These are phyloP conservation scores for Diaporthe sp. DNA, from an alignment of 2,329 filamentous ascomycete species.

Conservation along the genomic window DNA sequence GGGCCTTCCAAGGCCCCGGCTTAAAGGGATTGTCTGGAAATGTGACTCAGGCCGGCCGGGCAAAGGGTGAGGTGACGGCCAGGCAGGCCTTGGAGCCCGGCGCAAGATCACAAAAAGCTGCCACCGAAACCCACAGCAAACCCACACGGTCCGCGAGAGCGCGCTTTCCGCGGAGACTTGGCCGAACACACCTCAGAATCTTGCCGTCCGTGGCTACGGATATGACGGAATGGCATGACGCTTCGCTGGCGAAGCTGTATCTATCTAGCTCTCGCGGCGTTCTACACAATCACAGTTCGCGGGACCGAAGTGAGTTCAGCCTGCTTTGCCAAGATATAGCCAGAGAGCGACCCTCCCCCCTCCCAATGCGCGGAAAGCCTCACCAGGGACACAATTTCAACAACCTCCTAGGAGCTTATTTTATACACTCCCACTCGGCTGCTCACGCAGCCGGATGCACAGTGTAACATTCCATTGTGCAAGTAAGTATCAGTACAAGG, in stretches of 20 bases:
- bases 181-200: not conserved
- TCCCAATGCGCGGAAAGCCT: too few species aligned
- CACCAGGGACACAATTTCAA: not conserved
- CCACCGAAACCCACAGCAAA: not conserved
- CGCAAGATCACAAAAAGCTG: not conserved
- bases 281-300: not conserved
- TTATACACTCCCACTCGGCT: not conserved
- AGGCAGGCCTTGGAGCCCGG: not conserved
- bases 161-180: not conserved
- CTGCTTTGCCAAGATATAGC: not conserved
- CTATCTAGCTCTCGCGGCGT: not conserved
- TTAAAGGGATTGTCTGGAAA: not conserved
- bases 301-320: too few species aligned
- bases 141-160: not conserved
- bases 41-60: not conserved
- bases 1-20: not conserved
- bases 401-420: not conserved
- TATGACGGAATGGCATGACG: not conserved
- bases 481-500: not conserved
- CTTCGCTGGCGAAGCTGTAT: not conserved
- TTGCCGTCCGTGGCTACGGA: not conserved
- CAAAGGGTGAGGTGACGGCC: not conserved
- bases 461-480: not conserved
- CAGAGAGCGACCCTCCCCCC: not conserved
- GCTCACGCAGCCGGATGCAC: constrained; percentile 2